These are phyloP conservation scores for Fallopia convolvulus DNA, from an alignment of 148 eudicot species.

Conservation along the genomic window DNA sequence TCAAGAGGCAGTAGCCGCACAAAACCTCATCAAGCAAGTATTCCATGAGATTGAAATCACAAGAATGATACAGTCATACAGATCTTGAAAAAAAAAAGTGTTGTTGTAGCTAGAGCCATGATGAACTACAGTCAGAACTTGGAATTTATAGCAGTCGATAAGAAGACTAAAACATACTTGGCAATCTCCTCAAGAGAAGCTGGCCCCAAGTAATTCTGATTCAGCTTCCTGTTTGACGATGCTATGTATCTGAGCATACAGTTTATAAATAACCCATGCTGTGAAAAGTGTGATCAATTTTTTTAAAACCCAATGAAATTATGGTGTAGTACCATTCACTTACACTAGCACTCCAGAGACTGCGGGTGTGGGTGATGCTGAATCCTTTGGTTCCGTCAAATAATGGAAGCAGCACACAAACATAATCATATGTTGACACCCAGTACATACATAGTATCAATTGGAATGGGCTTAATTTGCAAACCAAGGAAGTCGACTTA, in stretches of 20 bases:
- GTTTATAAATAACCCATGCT: neutral
- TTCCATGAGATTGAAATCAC: neutral
- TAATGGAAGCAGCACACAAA: neutral
- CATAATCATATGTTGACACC: neutral
- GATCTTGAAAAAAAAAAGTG: neutral
- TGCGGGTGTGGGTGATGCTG: conserved; percentile 40
- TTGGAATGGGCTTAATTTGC: too few relatives aligned
- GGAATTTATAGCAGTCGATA: neutral
- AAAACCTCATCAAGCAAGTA: neutral
- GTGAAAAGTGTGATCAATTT: neutral
- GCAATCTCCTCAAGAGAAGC: conserved; percentile 75
- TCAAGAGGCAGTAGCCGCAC: neutral
- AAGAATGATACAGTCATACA: neutral
- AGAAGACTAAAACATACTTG: conserved; percentile 31
- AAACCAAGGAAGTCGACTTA: conserved; percentile 27
- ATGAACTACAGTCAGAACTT: too few relatives aligned
- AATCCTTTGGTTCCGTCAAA: conserved; percentile 31
- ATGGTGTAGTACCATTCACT: conserved; percentile 22
- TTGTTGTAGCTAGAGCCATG: too few relatives aligned
- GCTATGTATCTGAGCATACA: conserved; percentile 59
- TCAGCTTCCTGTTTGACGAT: conserved; percentile 59
- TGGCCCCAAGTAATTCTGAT: conserved; percentile 84
- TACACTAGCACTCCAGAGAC: conserved; percentile 69
- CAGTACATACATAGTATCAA: too few relatives aligned
- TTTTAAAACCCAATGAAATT: neutral